Evolutionary conservation across 306 rosid genomes (phyloP).

Genomic region (Delonix regia): DNA sequence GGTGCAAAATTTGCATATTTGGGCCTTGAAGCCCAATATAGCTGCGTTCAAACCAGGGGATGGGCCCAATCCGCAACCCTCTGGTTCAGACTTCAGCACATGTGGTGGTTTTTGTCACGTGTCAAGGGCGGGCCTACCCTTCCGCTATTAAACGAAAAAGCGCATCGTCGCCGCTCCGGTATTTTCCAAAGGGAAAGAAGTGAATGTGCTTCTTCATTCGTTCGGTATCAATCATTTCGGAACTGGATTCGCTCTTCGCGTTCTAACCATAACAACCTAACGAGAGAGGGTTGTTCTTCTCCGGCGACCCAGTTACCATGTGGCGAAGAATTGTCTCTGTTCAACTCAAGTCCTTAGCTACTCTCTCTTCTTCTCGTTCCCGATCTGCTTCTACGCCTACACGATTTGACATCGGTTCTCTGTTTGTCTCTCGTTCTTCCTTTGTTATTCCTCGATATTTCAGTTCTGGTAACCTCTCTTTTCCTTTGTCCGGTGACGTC

Average conservation of each 20-base stretch:
- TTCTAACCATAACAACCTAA: slow-evolving; percentile 48
- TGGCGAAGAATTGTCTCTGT: slow-evolving; percentile 82
- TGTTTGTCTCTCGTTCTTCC: slow-evolving; percentile 32
- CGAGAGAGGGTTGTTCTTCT: neutral
- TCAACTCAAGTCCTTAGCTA: slow-evolving; percentile 63
- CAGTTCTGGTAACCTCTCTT: slow-evolving; percentile 59
- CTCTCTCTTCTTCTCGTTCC: slow-evolving; percentile 33
- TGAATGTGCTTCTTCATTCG: slow-evolving; percentile 41
- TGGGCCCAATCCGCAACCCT: neutral
- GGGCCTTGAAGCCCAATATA: neutral
- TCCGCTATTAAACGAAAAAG: neutral
- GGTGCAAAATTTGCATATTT: too few species aligned
- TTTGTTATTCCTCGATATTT: slow-evolving; percentile 32
- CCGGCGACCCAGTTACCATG: slow-evolving; percentile 41
- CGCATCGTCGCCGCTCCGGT: neutral
- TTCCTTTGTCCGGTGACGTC: neutral
- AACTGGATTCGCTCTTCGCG: neutral
- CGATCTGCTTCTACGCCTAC: slow-evolving; percentile 46
- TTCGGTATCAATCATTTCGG: slow-evolving; percentile 52
- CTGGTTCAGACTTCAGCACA: neutral
- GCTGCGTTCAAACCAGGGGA: neutral
- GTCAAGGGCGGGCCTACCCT: too few species aligned
- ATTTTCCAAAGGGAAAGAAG: neutral
- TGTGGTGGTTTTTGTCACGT: neutral
- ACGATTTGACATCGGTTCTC: slow-evolving; percentile 46